phyloP scores from a whole-genome alignment of 1,139 yeast genomes.

The Eremothecium sinecaudum region DNA sequence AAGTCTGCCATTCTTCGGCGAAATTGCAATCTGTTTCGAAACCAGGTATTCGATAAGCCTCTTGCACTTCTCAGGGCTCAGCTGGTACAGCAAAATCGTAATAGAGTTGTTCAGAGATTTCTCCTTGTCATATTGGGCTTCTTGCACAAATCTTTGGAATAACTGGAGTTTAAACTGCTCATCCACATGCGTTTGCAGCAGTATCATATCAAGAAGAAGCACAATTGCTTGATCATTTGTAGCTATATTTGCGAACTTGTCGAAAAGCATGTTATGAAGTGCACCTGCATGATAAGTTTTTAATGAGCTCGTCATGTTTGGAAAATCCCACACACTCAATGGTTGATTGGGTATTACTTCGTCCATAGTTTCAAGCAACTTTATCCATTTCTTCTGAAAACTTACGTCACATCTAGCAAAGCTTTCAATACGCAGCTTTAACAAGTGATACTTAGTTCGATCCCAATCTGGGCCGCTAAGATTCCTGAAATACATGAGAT shows the following conservation, averaged over 20 bases:
- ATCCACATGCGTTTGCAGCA: conserved; percentile 14
- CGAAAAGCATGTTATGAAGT: conserved; percentile 15
- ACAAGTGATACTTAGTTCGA: conserved; percentile 16
- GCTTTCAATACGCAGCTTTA: conserved; percentile 24
- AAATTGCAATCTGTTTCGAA: background rate
- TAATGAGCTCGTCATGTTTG: conserved; percentile 17
- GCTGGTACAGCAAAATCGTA: background rate
- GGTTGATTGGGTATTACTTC: conserved; percentile 11
- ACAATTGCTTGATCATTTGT: conserved; percentile 18
- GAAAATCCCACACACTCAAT: conserved; percentile 25
- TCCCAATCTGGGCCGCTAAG: conserved; percentile 9
- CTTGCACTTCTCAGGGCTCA: background rate
- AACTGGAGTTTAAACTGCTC: conserved; percentile 10
- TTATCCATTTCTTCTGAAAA: conserved; percentile 28
- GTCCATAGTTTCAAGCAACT: conserved; percentile 26
- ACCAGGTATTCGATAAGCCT: background rate
- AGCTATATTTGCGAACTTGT: conserved; percentile 14
- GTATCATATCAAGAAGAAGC: conserved; percentile 20
- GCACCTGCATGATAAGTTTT: conserved; percentile 7
- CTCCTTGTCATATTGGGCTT: background rate
- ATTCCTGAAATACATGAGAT: conserved; percentile 10
- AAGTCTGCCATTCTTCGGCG: background rate
- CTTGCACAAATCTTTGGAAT: conserved; percentile 7
- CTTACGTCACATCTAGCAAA: conserved; percentile 21
- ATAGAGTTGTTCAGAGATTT: background rate